A percentile compares a stretch with the other conserved stretches of the same genome.
Evolutionary conservation across 495 filamentous ascomycete genomes (phyloP).

Genomic region (Xylaria curta): DNA sequence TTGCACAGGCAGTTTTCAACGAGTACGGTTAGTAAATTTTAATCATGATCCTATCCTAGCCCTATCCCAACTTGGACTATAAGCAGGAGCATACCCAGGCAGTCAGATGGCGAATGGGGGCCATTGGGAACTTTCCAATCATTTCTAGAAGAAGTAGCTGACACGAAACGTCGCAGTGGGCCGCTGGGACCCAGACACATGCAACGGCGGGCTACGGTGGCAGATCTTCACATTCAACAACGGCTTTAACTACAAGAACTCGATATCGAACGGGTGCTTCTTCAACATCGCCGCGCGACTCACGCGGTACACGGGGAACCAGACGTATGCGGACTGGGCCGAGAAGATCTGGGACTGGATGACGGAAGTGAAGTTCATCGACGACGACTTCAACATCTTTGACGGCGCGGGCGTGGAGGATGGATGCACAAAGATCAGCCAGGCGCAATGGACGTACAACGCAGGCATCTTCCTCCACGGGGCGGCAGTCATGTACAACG

Average conservation of each 20-base stretch:
- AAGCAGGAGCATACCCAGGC: background rate
- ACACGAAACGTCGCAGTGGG: constrained; percentile 35
- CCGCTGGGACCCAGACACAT: constrained; percentile 73
- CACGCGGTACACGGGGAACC: constrained; percentile 75
- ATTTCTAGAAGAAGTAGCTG: background rate
- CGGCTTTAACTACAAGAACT: constrained; percentile 83
- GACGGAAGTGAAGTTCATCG: constrained; percentile 64
- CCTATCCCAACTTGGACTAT: background rate
- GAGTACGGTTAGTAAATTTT: constrained; percentile 47
- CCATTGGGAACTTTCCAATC: no score
- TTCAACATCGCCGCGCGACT: constrained; percentile 84
- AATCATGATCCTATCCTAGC: background rate
- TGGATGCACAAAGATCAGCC: constrained; percentile 65
- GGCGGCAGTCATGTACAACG: constrained; percentile 79
- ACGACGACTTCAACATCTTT: constrained; percentile 63
- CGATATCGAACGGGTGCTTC: constrained; percentile 77
- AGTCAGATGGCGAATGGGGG: no score
- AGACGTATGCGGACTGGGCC: constrained; percentile 79
- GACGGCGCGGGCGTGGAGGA: constrained; percentile 67
- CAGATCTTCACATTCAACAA: constrained; percentile 83
- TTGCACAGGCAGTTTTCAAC: constrained; percentile 82
- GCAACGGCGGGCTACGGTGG: constrained; percentile 83
- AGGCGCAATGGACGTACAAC: constrained; percentile 79
- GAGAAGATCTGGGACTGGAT: constrained; percentile 76
- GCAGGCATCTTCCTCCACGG: constrained; percentile 76